A percentile compares a stretch with the other conserved stretches of the same genome.
phyloP scores from a whole-genome alignment of 768 basidiomycete species.

The Scleroderma citrinum region DNA sequence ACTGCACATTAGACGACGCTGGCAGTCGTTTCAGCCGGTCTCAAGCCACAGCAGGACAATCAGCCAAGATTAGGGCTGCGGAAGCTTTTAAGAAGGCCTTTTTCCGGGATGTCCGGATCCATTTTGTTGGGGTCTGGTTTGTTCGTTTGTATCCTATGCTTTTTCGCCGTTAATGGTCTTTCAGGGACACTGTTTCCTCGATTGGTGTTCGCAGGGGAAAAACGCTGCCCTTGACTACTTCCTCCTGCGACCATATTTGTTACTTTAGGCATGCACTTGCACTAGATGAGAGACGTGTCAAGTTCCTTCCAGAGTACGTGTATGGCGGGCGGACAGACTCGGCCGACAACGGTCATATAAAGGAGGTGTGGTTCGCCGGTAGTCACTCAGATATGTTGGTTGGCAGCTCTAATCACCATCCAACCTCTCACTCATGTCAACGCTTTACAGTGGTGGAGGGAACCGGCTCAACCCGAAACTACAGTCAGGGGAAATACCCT shows the following conservation, averaged over 20 bases:
- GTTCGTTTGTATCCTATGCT: slow-evolving; percentile 1
- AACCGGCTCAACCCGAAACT: slow-evolving; percentile 22
- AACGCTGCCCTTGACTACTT: slow-evolving; percentile 28
- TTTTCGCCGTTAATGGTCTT: neutral
- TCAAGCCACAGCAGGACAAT: too few relatives aligned
- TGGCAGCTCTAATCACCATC: neutral
- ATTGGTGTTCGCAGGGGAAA: slow-evolving; percentile 32
- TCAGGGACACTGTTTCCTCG: slow-evolving; percentile 45
- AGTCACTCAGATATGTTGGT: slow-evolving; percentile 35
- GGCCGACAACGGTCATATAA: slow-evolving; percentile 19
- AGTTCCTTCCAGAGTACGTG: slow-evolving; percentile 41
- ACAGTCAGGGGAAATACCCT: slow-evolving; percentile 23
- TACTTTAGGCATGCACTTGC: slow-evolving; percentile 44
- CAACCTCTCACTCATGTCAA: neutral
- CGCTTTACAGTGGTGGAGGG: slow-evolving; percentile 19
- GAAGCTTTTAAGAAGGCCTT: slow-evolving; percentile 32
- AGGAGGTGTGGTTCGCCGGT: slow-evolving; percentile 41
- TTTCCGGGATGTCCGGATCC: slow-evolving; percentile 32
- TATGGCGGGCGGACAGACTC: slow-evolving; percentile 19
- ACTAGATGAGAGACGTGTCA: slow-evolving; percentile 42
- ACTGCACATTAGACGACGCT: slow-evolving; percentile 22
- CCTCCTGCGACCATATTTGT: slow-evolving; percentile 31
- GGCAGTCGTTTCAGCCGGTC: slow-evolving; percentile 5
- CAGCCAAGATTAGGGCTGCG: slow-evolving; percentile 21
- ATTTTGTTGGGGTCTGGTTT: slow-evolving; percentile 43